phyloP scores from a whole-genome alignment of 2,329 filamentous ascomycete genomes.

The Paracorniculantispora psalliotae region DNA sequence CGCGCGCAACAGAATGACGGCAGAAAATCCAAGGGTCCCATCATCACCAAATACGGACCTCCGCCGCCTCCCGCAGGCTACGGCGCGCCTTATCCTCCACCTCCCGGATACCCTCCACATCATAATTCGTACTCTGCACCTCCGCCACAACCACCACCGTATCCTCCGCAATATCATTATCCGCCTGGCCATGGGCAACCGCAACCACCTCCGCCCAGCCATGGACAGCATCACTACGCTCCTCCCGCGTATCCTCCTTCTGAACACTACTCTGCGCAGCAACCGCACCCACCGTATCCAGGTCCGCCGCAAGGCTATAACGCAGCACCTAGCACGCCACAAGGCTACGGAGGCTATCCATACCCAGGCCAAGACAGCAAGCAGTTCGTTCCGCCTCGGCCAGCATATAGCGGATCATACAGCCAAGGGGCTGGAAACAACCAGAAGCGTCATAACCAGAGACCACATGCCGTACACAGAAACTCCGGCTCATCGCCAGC shows the following conservation, averaged over 20 bases:
- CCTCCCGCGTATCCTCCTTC: slow-evolving; percentile 19
- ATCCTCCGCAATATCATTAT: slow-evolving; percentile 16
- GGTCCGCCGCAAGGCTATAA: neutral
- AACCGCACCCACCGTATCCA: slow-evolving; percentile 9
- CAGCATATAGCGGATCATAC: slow-evolving; percentile 12
- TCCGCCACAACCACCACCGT: slow-evolving; percentile 10
- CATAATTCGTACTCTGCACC: neutral
- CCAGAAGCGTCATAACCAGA: slow-evolving; percentile 1
- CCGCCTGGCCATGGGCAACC: slow-evolving; percentile 11
- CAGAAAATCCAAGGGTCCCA: slow-evolving; percentile 24
- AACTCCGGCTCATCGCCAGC: slow-evolving; percentile 8
- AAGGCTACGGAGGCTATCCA: neutral
- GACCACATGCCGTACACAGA: neutral
- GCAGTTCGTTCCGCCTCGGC: slow-evolving; percentile 2
- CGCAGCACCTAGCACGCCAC: neutral
- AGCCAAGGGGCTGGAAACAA: neutral
- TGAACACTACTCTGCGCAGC: slow-evolving; percentile 11
- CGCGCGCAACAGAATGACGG: slow-evolving; percentile 26
- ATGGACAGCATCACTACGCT: slow-evolving; percentile 17
- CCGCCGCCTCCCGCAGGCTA: slow-evolving; percentile 22
- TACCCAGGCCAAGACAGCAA: neutral
- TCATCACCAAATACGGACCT: slow-evolving; percentile 19
- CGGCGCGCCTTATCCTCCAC: slow-evolving; percentile 23
- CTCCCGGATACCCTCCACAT: slow-evolving; percentile 17
- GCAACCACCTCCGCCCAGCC: slow-evolving; percentile 11